These are phyloP conservation scores for Babesia ovis DNA, from an alignment of 169 alveolate species.

Conservation along the genomic window DNA sequence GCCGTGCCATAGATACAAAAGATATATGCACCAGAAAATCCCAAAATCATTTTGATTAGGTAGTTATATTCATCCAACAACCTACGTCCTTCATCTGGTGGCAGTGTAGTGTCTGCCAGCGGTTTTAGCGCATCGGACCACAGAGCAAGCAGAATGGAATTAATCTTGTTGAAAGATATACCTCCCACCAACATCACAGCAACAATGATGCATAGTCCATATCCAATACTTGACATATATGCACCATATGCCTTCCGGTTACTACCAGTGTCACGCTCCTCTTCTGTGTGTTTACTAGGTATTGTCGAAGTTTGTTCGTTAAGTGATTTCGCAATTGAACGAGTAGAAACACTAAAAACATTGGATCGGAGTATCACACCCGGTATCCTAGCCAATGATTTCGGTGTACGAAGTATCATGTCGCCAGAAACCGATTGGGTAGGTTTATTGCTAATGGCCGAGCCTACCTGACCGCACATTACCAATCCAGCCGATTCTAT, in stretches of 20 bases:
- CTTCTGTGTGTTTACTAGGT: background rate
- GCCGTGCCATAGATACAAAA: background rate
- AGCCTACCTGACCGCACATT: background rate
- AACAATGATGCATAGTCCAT: background rate
- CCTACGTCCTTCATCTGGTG: background rate
- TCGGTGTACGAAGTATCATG: background rate
- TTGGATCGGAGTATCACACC: background rate
- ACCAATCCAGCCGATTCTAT: background rate
- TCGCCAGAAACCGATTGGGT: background rate
- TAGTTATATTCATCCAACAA: background rate
- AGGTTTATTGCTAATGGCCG: background rate
- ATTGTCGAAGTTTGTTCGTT: background rate
- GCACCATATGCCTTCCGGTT: background rate
- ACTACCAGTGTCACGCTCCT: background rate
- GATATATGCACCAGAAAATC: constrained; percentile 3
- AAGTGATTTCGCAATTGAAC: background rate
- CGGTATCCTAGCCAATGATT: background rate
- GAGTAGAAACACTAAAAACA: background rate
- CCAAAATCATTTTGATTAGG: background rate
- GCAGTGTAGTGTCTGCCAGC: background rate
- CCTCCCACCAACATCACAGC: background rate
- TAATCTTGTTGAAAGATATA: constrained; percentile 3
- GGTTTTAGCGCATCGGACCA: constrained; percentile 25
- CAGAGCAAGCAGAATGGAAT: constrained; percentile 5
- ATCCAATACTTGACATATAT: constrained; percentile 4